These are phyloP conservation scores for Zygosaccharomyces siamensis DNA, from an alignment of 805 yeast genomes.

Conservation along the genomic window DNA sequence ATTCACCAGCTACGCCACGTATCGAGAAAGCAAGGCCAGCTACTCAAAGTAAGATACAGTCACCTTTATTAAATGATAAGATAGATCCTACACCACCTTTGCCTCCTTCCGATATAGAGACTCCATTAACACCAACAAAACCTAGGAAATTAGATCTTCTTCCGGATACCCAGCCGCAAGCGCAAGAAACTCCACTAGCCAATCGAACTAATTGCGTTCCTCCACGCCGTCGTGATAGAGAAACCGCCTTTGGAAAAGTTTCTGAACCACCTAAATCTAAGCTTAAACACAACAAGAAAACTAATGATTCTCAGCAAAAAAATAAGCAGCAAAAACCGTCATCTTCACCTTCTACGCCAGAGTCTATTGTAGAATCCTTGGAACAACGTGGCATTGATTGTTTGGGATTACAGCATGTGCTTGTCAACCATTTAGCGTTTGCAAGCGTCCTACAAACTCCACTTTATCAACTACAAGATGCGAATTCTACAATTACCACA, in stretches of 20 bases:
- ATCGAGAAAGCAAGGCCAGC: background rate
- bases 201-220: constrained; percentile 15
- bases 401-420: constrained; percentile 54
- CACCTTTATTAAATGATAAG: background rate
- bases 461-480: constrained; percentile 59
- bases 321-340: constrained; percentile 6
- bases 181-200: constrained; percentile 5
- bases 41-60: background rate
- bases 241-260: background rate
- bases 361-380: constrained; percentile 6
- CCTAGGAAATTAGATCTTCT: constrained; percentile 3
- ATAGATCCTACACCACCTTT: constrained; percentile 1
- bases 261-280: constrained; percentile 31
- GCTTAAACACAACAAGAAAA: constrained; percentile 21
- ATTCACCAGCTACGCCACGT: constrained; percentile 18
- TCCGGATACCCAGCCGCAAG: background rate
- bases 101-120: background rate
- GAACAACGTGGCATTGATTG: constrained; percentile 38
- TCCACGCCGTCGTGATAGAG: constrained; percentile 13
- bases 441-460: constrained; percentile 87
- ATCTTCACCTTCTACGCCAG: background rate
- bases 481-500: constrained; percentile 49
- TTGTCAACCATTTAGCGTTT: constrained; percentile 83
- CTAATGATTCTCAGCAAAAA: constrained; percentile 9
- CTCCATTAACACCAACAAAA: constrained; percentile 8